A percentile compares a stretch with the other conserved stretches of the same genome.
These are phyloP conservation scores for Sclerotinia sclerotiorum DNA, from an alignment of 2,329 filamentous ascomycete species.

Conservation along the genomic window DNA sequence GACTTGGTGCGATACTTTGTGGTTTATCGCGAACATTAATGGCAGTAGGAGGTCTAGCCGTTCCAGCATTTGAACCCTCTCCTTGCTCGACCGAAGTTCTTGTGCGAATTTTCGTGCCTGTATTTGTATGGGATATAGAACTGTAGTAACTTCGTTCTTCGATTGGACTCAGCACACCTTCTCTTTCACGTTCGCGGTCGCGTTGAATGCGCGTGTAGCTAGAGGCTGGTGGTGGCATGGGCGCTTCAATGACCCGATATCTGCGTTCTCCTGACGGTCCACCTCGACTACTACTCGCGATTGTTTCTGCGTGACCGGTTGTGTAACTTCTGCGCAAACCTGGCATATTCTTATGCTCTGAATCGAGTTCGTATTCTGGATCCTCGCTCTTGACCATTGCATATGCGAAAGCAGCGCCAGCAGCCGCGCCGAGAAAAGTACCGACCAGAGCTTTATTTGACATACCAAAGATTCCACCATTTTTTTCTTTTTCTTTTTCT, in stretches of 20 bases:
- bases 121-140: background rate
- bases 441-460: conserved; percentile 67
- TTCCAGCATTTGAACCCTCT: conserved; percentile 16
- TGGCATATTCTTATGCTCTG: conserved; percentile 2
- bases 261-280: conserved; percentile 6
- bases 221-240: conserved; percentile 18
- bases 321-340: conserved; percentile 18
- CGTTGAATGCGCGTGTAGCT: conserved; percentile 12
- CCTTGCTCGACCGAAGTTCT: background rate
- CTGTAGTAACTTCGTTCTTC: conserved; percentile 19
- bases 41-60: conserved; percentile 14
- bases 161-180: conserved; percentile 3
- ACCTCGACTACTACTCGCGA: conserved; percentile 4
- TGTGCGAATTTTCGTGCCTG: conserved; percentile 10
- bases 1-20: conserved; percentile 4
- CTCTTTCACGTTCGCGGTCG: conserved; percentile 18
- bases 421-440: conserved; percentile 75
- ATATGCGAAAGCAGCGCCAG: conserved; percentile 75
- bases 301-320: conserved; percentile 11
- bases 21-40: conserved; percentile 10
- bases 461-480: conserved; percentile 41
- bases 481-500: conserved; percentile 19
- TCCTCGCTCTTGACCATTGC: conserved; percentile 64
- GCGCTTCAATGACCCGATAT: conserved; percentile 20
- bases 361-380: conserved; percentile 24